phyloP scores from a whole-genome alignment of 2,329 filamentous ascomycete genomes.

The Pseudopithomyces maydicus region DNA sequence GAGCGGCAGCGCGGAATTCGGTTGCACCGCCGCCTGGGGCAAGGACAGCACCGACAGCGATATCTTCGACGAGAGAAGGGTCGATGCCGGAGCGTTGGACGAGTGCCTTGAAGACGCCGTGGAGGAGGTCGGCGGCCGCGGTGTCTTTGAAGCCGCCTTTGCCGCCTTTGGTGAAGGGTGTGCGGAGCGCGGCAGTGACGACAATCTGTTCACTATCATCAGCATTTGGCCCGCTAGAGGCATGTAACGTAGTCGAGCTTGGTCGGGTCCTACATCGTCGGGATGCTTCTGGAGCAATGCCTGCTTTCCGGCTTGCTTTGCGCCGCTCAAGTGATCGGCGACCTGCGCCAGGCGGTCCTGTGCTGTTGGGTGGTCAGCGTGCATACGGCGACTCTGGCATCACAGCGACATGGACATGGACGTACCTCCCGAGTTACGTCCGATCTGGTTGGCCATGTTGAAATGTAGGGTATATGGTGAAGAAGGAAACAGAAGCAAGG shows the following conservation, averaged over 20 bases:
- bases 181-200: constrained; percentile 89
- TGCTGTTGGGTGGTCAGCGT: constrained; percentile 45
- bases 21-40: constrained; percentile 93
- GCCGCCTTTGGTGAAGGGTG: constrained; percentile 88
- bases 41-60: constrained; percentile 89
- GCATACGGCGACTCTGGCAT: not conserved
- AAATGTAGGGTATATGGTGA: constrained; percentile 3
- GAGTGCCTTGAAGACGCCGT: constrained; percentile 79
- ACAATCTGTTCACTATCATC: constrained; percentile 62
- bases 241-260: not conserved
- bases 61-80: constrained; percentile 85
- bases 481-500: constrained; percentile 10
- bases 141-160: constrained; percentile 98
- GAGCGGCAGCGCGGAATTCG: constrained; percentile 89
- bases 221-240: not conserved
- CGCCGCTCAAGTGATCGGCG: constrained; percentile 57
- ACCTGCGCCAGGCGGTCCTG: constrained; percentile 65
- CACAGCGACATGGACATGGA: no score
- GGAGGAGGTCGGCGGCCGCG: constrained; percentile 80
- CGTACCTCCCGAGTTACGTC: constrained; percentile 32
- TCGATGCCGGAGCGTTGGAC: constrained; percentile 87
- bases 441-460: constrained; percentile 46
- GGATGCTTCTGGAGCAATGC: constrained; percentile 59
- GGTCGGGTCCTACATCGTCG: constrained; percentile 55
- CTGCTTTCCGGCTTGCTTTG: constrained; percentile 42